These are phyloP conservation scores for Cicer arietinum DNA, from an alignment of 306 rosid genomes.

Conservation along the genomic window DNA sequence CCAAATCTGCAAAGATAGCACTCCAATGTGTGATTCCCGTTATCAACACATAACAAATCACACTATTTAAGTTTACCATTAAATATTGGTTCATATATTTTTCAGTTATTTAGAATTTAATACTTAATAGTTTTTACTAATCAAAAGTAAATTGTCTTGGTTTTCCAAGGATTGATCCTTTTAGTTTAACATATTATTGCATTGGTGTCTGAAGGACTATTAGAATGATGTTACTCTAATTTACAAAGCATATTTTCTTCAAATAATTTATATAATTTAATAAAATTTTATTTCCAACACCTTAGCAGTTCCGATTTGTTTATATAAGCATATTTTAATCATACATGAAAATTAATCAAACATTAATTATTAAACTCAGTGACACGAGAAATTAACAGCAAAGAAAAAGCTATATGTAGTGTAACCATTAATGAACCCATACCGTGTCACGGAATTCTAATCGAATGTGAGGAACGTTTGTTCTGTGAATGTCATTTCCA, in stretches of 20 bases:
- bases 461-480: slow-evolving; percentile 97
- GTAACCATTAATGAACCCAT: slow-evolving; percentile 33
- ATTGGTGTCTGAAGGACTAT: background rate
- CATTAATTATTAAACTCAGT: background rate
- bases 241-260: background rate
- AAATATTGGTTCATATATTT: background rate
- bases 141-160: background rate
- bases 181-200: background rate
- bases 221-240: background rate
- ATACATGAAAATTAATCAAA: background rate
- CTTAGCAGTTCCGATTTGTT: background rate
- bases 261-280: background rate
- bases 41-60: slow-evolving; percentile 38
- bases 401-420: background rate
- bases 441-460: slow-evolving; percentile 93
- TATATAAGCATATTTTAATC: slow-evolving; percentile 10
- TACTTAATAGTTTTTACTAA: background rate
- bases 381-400: background rate
- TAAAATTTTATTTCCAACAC: slow-evolving; percentile 8
- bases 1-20: slow-evolving; percentile 76
- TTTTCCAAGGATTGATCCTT: slow-evolving; percentile 1
- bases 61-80: background rate
- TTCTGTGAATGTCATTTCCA: slow-evolving; percentile 91
- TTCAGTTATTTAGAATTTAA: background rate
- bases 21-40: slow-evolving; percentile 9